These are phyloP conservation scores for Collybia sp. DNA, from an alignment of 768 basidiomycete genomes.

Conservation along the genomic window DNA sequence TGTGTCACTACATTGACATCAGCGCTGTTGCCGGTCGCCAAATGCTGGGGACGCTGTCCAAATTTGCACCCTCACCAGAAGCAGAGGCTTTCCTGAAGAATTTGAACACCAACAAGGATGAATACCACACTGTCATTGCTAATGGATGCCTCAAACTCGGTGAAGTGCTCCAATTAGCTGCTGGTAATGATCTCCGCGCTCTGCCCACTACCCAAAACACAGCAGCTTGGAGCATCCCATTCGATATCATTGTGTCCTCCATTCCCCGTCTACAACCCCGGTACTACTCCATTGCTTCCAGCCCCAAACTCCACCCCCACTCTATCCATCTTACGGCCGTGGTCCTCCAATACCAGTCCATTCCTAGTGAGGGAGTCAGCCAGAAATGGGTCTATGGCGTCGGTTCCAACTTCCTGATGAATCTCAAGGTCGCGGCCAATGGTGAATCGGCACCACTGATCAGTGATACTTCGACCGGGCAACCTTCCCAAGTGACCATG, in stretches of 20 bases:
- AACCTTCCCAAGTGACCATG: constrained; percentile 31
- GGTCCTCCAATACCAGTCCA: constrained; percentile 87
- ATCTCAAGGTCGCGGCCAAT: constrained; percentile 76
- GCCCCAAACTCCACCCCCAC: constrained; percentile 86
- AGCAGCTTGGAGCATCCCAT: constrained; percentile 87
- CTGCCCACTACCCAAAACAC: constrained; percentile 68
- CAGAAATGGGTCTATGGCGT: constrained; percentile 81
- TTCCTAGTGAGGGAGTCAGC: constrained; percentile 43
- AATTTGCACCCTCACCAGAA: constrained; percentile 80
- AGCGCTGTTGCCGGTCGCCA: constrained; percentile 94
- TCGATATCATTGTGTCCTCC: constrained; percentile 93
- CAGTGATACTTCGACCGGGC: constrained; percentile 19
- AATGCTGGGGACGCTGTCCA: constrained; percentile 80
- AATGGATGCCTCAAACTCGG: constrained; percentile 87
- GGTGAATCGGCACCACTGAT: constrained; percentile 49
- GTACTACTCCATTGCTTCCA: constrained; percentile 98
- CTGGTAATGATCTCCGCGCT: constrained; percentile 65
- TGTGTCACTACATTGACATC: constrained; percentile 97
- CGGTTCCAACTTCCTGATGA: constrained; percentile 92
- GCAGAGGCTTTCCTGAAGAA: constrained; percentile 71
- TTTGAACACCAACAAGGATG: constrained; percentile 84
- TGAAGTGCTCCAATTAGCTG: constrained; percentile 88
- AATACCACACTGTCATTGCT: constrained; percentile 72
- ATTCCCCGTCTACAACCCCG: constrained; percentile 94
- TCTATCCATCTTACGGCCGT: constrained; percentile 94